phyloP scores from a whole-genome alignment of 768 basidiomycete genomes.

The Lactarius tabidus region DNA sequence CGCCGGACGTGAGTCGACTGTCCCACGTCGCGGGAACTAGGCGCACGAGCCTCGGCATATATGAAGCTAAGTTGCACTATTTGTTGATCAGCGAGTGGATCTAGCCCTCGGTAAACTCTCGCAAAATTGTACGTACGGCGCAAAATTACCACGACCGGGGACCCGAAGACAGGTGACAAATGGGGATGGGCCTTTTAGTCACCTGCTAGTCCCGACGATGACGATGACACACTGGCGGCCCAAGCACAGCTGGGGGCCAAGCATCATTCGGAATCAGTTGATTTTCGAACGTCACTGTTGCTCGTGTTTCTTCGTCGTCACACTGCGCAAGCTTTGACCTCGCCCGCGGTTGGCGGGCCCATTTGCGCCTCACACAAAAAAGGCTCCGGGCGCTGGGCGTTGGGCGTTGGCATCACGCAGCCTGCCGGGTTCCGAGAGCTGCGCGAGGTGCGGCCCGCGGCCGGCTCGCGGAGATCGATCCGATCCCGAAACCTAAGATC shows the following conservation, averaged over 20 bases:
- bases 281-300: neutral
- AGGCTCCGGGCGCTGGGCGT: constrained; percentile 4
- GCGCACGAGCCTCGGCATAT: constrained; percentile 2
- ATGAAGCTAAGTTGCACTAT: neutral
- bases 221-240: constrained; percentile 3
- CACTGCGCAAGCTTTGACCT: neutral
- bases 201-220: neutral
- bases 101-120: constrained; percentile 16
- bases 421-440: constrained; percentile 2
- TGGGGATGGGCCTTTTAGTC: constrained; percentile 8
- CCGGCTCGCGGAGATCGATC: constrained; percentile 25
- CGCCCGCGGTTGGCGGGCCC: constrained; percentile 4
- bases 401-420: constrained; percentile 8
- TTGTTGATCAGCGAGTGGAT: constrained; percentile 15
- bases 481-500: constrained; percentile 17
- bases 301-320: constrained; percentile 3
- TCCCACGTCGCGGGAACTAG: constrained; percentile 6
- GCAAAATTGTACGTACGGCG: constrained; percentile 9
- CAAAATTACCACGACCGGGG: neutral
- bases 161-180: constrained; percentile 15
- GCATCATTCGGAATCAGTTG: neutral
- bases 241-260: neutral
- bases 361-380: neutral
- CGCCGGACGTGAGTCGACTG: neutral
- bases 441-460: constrained; percentile 11